These are phyloP conservation scores for Floccularia luteovirens DNA, from an alignment of 768 basidiomycete genomes.

Conservation along the genomic window DNA sequence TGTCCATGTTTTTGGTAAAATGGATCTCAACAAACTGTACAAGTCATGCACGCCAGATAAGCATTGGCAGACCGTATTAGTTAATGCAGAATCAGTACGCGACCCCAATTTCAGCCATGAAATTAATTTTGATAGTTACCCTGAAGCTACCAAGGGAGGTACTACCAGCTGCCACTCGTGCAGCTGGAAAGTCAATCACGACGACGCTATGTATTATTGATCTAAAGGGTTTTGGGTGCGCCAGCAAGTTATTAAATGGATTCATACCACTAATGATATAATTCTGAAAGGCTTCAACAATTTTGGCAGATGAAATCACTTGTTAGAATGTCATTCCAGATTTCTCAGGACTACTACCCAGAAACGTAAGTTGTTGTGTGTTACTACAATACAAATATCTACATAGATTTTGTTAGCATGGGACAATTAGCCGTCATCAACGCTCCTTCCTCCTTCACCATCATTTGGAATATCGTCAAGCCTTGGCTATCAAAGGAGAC, in stretches of 20 bases:
- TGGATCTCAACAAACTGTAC: conserved; percentile 52
- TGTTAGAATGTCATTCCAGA: conserved; percentile 55
- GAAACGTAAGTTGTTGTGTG: conserved; percentile 47
- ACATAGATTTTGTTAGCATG: conserved; percentile 46
- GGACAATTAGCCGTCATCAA: conserved; percentile 66
- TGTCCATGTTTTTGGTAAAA: conserved; percentile 52
- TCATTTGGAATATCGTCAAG: conserved; percentile 63
- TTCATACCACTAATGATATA: not conserved
- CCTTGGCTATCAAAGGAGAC: conserved; percentile 75
- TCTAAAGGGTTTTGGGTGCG: conserved; percentile 62
- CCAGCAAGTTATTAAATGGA: conserved; percentile 2
- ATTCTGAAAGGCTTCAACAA: conserved; percentile 41
- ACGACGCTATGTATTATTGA: conserved; percentile 62
- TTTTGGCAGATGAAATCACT: conserved; percentile 75
- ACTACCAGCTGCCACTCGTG: conserved; percentile 55
- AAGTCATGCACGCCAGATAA: conserved; percentile 48
- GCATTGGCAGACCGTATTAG: conserved; percentile 57
- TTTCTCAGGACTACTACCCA: conserved; percentile 75
- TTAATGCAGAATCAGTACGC: conserved; percentile 52
- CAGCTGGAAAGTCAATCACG: conserved; percentile 41
- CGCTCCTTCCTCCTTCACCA: conserved; percentile 64
- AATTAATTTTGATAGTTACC: not conserved
- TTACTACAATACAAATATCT: too few relatives aligned
- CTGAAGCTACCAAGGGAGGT: conserved; percentile 50
- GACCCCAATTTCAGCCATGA: not conserved